Evolutionary conservation across 2,329 filamentous ascomycete species (phyloP), one percentile per base, ranked within the genome.

Genomic region (Aspergillus udagawae): DNA sequence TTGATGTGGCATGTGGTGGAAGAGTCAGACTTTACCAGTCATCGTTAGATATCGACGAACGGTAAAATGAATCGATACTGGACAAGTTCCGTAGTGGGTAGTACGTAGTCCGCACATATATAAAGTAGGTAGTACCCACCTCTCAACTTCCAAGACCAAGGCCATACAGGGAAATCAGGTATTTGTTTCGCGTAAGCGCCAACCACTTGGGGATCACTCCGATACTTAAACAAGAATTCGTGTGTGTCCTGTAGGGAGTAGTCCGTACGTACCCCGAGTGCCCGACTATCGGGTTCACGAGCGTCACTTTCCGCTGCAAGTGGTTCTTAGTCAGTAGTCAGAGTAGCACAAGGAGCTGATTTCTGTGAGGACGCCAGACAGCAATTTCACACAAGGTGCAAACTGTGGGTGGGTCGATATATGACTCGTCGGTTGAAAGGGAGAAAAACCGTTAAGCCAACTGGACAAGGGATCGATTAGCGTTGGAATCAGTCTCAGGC

Each of bases 371-470:
- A 4, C 21, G 23, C 44, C 21, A 27, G 44, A 47, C 14, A 14
- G 10, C 10, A 21, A 47, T 14, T 35, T 4, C 12, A 35, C 28
- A 42, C 12, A 20, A 20, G 14, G 10, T 23, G 21, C 29, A 32
- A 21, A 23, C 42, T 12, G 4, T 6, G 9, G 4, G 21, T 45
- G 21, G 58, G 45, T n/a, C 54, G 47, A 47, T 54, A 58, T 56
- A 57, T 58, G 52, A 60, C 51, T 50, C 50, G 32, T 55, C 61
- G 57, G 35, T 55, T 54, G 59, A 58, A 54, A 32, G 29, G 54
- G 57, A 42, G 17, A 52, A 70, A 69, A 70, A 64, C 68, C 69
- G 70, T 73, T 73, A 68, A 59, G 63, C 69, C 67, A 68, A 68
- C 63, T 58, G 55, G 51, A 58, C 55, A 57, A 55, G 51, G 48